Evolutionary conservation across 192 early-diverging fungal genomes (phyloP).

Genomic region (Allomyces arbusculus): DNA sequence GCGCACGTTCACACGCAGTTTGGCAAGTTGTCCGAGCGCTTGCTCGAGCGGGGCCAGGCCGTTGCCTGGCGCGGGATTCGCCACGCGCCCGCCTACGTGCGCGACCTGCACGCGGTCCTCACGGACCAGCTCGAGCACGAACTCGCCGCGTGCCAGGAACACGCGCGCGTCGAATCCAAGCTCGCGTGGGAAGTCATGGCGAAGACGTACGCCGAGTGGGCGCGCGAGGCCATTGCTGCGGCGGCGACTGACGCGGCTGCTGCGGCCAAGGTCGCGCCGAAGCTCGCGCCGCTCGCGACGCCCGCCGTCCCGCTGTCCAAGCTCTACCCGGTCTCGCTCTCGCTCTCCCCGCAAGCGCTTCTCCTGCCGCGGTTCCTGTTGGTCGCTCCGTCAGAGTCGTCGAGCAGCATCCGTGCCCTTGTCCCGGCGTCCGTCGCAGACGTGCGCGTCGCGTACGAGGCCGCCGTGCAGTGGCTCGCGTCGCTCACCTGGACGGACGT

Average conservation of each 20-base stretch:
- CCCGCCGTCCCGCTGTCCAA: not conserved
- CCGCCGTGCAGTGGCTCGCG: not conserved
- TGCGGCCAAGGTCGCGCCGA: not conserved
- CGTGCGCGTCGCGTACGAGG: not conserved
- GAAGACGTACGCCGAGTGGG: constrained; percentile 10
- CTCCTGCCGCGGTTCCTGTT: not conserved
- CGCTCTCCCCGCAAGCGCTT: not conserved
- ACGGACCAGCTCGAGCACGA: constrained; percentile 38
- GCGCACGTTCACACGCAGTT: constrained; percentile 5
- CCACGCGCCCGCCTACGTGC: constrained; percentile 71
- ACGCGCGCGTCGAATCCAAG: constrained; percentile 22
- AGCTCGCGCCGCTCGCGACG: not conserved
- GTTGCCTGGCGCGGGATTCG: constrained; percentile 63
- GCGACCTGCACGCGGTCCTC: constrained; percentile 50
- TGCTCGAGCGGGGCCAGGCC: constrained; percentile 35
- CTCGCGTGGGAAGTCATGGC: constrained; percentile 18
- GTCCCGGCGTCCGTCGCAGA: not conserved
- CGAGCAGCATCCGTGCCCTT: not conserved
- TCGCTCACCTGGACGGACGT: not conserved
- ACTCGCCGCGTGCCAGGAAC: constrained; percentile 33
- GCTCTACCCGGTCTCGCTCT: not conserved
- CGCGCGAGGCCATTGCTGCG: not conserved
- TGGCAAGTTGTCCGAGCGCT: constrained; percentile 20
- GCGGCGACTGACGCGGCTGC: not conserved
- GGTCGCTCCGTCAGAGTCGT: not conserved